These are phyloP conservation scores for Penicillium subrubescens DNA, from an alignment of 495 filamentous ascomycete genomes.

Conservation along the genomic window DNA sequence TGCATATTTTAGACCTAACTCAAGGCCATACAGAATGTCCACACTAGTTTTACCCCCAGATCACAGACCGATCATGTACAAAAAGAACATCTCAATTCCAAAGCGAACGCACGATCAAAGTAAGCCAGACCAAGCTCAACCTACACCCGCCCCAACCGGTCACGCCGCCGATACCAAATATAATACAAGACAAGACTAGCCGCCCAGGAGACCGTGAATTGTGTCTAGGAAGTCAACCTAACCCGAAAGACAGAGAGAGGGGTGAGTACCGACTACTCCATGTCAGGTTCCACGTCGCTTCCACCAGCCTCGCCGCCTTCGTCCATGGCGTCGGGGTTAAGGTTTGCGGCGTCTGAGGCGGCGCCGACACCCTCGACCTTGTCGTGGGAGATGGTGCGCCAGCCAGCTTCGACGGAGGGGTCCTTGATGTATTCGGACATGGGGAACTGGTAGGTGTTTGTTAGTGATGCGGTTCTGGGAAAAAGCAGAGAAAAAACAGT, in stretches of 20 bases:
- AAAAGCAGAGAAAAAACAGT: neutral
- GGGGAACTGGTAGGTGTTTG: constrained; percentile 59
- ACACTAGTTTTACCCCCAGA: neutral
- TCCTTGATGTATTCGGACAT: constrained; percentile 88
- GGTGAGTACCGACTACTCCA: constrained; percentile 14
- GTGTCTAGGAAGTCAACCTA: neutral
- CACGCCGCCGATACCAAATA: constrained; percentile 26
- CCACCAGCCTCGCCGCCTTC: constrained; percentile 34
- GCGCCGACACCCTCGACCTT: constrained; percentile 48
- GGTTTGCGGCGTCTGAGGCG: constrained; percentile 40
- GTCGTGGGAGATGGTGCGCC: constrained; percentile 73
- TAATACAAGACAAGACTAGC: constrained; percentile 29
- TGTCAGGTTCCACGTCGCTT: constrained; percentile 45
- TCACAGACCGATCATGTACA: neutral
- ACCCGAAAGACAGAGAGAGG: neutral
- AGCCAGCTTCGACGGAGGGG: constrained; percentile 59
- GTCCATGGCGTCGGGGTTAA: constrained; percentile 53
- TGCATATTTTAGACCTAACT: neutral
- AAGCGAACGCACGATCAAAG: neutral
- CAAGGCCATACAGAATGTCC: neutral
- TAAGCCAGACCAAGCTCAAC: neutral
- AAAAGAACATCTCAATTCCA: neutral
- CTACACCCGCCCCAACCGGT: constrained; percentile 7
- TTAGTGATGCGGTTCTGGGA: neutral
- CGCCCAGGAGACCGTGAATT: neutral